Conservation (phyloP, 2,329 filamentous ascomycete species). For the Pezicula carpinea region DNA sequence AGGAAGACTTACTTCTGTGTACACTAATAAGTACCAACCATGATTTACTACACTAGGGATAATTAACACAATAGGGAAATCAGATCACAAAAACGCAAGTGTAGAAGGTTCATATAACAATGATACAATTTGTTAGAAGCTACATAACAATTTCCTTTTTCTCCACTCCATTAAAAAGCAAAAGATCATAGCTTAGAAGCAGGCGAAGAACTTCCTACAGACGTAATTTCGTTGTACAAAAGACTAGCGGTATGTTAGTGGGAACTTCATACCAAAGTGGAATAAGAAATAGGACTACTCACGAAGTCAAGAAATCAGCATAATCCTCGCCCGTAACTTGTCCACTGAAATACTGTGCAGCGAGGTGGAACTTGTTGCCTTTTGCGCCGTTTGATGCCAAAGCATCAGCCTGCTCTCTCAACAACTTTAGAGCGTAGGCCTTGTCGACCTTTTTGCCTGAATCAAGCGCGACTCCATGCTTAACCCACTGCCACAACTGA, state of each 20-base stretch:
- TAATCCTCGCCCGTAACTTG: conserved; percentile 98
- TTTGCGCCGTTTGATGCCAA: conserved; percentile 70
- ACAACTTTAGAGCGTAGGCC: conserved; percentile 78
- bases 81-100: too few species aligned
- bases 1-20: too few species aligned
- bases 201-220: conserved; percentile 46
- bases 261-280: conserved; percentile 16
- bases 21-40: too few species aligned
- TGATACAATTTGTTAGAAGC: conserved; percentile 6
- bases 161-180: not conserved
- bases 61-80: too few species aligned
- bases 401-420: conserved; percentile 79
- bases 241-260: conserved; percentile 44
- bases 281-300: conserved; percentile 34
- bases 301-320: conserved; percentile 89
- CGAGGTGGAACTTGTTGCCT: conserved; percentile 88
- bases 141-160: conserved; percentile 8
- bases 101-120: too few species aligned
- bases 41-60: too few species aligned
- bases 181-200: conserved; percentile 27
- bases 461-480: conserved; percentile 66
- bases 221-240: conserved; percentile 84
- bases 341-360: conserved; percentile 84
- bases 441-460: conserved; percentile 94
- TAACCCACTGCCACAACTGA: conserved; percentile 96